These are phyloP conservation scores for Blastobotrys mokoenaii DNA, from an alignment of 805 yeast species.

Conservation along the genomic window DNA sequence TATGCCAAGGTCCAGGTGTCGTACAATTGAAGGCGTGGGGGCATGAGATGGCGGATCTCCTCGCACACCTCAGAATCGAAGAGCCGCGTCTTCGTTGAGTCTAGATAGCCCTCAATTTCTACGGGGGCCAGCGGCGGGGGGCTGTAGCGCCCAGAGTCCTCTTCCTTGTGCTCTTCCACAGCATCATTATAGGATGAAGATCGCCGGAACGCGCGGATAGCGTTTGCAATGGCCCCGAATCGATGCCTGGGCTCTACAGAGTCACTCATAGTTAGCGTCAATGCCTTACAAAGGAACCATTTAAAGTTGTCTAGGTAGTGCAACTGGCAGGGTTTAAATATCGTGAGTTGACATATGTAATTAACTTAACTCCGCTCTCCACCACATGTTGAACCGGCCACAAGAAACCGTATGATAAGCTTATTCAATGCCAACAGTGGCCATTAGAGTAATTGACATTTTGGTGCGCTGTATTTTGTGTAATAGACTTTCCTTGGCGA, in stretches of 20 bases:
- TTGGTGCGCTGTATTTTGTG: too few relatives aligned
- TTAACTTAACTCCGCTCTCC: too few relatives aligned
- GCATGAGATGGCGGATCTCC: slow-evolving; percentile 64
- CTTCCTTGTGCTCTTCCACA: neutral
- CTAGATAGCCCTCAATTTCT: slow-evolving; percentile 49
- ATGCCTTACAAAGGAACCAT: too few relatives aligned
- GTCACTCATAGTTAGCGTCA: too few relatives aligned
- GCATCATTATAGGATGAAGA: neutral
- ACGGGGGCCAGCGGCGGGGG: slow-evolving; percentile 21
- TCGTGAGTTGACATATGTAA: too few relatives aligned
- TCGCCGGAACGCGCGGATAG: neutral
- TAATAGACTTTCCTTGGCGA: too few relatives aligned
- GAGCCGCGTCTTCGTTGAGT: slow-evolving; percentile 49
- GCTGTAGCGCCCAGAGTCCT: neutral
- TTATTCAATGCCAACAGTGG: too few relatives aligned
- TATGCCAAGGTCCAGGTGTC: slow-evolving; percentile 72
- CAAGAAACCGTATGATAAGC: neutral
- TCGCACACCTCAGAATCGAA: slow-evolving; percentile 54
- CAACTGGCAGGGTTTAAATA: too few relatives aligned
- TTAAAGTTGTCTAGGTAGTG: too few relatives aligned
- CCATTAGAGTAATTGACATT: too few relatives aligned
- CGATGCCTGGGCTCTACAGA: neutral
- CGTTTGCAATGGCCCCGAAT: slow-evolving; percentile 1
- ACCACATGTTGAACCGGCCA: too few relatives aligned
- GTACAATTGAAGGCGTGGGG: slow-evolving; percentile 68